These are phyloP conservation scores for Arabidopsis thaliana DNA, from an alignment of 345 rosid genomes.

Conservation along the genomic window TAIR10.1 NC_003076.8:24658001-24658500, in stretches of 20 bases:
- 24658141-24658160: slow-evolving; percentile 88
- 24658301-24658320: slow-evolving; percentile 94
- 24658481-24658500: slow-evolving; percentile 16
- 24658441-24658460: neutral
- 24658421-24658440: slow-evolving; percentile 13
- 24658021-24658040: neutral
- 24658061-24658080: slow-evolving; percentile 83
- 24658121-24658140: slow-evolving; percentile 92
- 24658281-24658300: slow-evolving; percentile 89
- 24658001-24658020: slow-evolving; percentile 1
- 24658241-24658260: slow-evolving; percentile 91
- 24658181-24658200: slow-evolving; percentile 28
- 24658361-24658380: slow-evolving; percentile 15
- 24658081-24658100: slow-evolving; percentile 66
- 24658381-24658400: neutral
- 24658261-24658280: slow-evolving; percentile 84
- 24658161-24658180: slow-evolving; percentile 53
- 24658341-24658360: slow-evolving; percentile 59
- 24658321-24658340: slow-evolving; percentile 90
- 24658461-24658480: neutral
- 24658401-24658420: neutral
- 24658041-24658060: neutral
- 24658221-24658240: slow-evolving; percentile 2
- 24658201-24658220: neutral
- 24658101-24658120: slow-evolving; percentile 98